Conservation (phyloP, 2,329 filamentous ascomycete species). For the Fusarium mangiferae region DNA sequence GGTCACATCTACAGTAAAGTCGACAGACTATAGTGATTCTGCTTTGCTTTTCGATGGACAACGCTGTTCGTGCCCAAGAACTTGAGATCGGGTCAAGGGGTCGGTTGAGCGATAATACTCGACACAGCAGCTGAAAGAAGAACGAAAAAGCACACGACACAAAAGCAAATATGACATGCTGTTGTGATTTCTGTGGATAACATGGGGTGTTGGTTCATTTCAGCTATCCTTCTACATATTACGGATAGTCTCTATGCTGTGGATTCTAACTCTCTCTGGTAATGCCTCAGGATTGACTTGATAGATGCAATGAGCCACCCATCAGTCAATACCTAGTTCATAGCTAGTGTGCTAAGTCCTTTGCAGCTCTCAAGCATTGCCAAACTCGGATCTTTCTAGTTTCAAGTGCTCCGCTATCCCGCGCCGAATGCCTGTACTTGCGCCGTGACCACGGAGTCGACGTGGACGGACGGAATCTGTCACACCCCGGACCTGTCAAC, state of each 20-base stretch:
- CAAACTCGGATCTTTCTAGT: neutral
- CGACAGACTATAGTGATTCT: neutral
- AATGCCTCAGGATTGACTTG: neutral
- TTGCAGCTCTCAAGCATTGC: neutral
- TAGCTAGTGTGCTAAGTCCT: neutral
- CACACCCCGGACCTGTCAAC: conserved; percentile 10
- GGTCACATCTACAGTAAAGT: too few species aligned
- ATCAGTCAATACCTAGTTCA: neutral
- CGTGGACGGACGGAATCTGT: conserved; percentile 6
- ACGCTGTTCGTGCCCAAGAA: neutral
- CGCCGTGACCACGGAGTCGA: conserved; percentile 4
- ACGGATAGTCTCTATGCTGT: neutral
- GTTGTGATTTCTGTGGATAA: neutral
- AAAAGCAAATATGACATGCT: conserved; percentile 9
- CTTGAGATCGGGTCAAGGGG: neutral
- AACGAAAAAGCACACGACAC: conserved; percentile 8
- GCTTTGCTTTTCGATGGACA: neutral
- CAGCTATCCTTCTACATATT: neutral
- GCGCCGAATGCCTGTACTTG: conserved; percentile 7
- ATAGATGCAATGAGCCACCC: conserved; percentile 2
- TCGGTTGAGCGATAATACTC: neutral
- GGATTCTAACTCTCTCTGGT: conserved; percentile 1
- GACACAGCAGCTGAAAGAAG: neutral
- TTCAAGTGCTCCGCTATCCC: neutral
- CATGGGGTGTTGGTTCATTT: neutral